Percentiles rank a stretch among this genome's conserved stretches.
Conservation (phyloP, 768 basidiomycete species). For the Leucosporidium creatinivorum region DNA sequence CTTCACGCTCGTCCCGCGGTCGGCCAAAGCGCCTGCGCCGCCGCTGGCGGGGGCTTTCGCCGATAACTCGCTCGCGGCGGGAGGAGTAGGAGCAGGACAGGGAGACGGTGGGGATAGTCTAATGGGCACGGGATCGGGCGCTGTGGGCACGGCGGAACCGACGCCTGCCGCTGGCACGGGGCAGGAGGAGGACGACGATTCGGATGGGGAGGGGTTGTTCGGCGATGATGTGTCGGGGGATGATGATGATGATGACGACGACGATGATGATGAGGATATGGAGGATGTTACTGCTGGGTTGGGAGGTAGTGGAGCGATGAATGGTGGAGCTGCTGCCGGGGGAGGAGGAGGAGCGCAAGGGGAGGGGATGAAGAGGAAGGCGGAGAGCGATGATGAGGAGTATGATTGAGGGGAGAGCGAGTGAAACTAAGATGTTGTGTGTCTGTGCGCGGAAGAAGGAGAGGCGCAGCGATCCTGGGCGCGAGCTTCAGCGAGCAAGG, state of each 20-base stretch:
- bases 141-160: constrained; percentile 14
- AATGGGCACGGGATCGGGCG: too few species aligned
- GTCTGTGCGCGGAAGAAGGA: too few species aligned
- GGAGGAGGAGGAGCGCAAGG: background rate
- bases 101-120: too few species aligned
- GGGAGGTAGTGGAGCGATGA: background rate
- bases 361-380: constrained; percentile 23
- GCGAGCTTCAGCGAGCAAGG: too few species aligned
- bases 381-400: constrained; percentile 26
- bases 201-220: constrained; percentile 37
- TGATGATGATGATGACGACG: constrained; percentile 40
- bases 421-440: background rate
- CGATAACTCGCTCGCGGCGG: too few species aligned
- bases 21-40: constrained; percentile 3
- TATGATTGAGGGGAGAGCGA: constrained; percentile 13
- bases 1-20: constrained; percentile 43
- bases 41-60: too few species aligned
- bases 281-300: constrained; percentile 26
- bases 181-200: constrained; percentile 23
- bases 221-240: constrained; percentile 35
- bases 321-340: background rate
- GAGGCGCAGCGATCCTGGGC: too few species aligned
- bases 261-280: constrained; percentile 28
- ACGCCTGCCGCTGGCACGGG: constrained; percentile 11
- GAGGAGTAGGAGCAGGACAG: background rate